phyloP scores from a whole-genome alignment of 805 yeast genomes.

The Saturnispora sekii region DNA sequence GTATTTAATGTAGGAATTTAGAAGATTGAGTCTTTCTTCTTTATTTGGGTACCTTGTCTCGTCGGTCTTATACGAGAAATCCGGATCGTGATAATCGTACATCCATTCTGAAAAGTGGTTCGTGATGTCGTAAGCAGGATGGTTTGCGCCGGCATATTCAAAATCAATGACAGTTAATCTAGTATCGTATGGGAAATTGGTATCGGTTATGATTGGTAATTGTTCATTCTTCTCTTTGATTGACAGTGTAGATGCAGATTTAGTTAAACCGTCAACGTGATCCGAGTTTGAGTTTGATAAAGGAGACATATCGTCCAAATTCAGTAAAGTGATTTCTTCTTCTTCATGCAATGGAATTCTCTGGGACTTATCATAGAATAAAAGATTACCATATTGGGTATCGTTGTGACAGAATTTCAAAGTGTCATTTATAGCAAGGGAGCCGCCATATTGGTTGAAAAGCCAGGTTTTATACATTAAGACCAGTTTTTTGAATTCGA shows the following conservation, averaged over 20 bases:
- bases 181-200: slow-evolving; percentile 35
- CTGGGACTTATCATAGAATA: slow-evolving; percentile 37
- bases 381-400: slow-evolving; percentile 89
- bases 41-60: slow-evolving; percentile 52
- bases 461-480: slow-evolving; percentile 56
- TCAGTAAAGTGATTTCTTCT: slow-evolving; percentile 13
- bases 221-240: slow-evolving; percentile 12
- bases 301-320: not conserved
- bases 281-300: not conserved
- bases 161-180: slow-evolving; percentile 90
- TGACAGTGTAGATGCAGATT: slow-evolving; percentile 15
- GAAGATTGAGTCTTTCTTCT: slow-evolving; percentile 58
- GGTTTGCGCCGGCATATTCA: slow-evolving; percentile 88
- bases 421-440: slow-evolving; percentile 32
- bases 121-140: slow-evolving; percentile 82
- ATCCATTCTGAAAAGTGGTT: slow-evolving; percentile 97
- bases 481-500: slow-evolving; percentile 39
- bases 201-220: slow-evolving; percentile 24
- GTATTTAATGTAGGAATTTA: slow-evolving; percentile 71
- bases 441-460: slow-evolving; percentile 35
- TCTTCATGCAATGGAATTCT: slow-evolving; percentile 21
- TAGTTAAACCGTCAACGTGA: slow-evolving; percentile 11
- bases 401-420: slow-evolving; percentile 91
- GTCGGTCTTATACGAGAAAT: slow-evolving; percentile 43
- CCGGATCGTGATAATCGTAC: slow-evolving; percentile 74